Evolutionary conservation across 768 basidiomycete genomes (phyloP).

Genomic region (Clitopilus passeckerianus): DNA sequence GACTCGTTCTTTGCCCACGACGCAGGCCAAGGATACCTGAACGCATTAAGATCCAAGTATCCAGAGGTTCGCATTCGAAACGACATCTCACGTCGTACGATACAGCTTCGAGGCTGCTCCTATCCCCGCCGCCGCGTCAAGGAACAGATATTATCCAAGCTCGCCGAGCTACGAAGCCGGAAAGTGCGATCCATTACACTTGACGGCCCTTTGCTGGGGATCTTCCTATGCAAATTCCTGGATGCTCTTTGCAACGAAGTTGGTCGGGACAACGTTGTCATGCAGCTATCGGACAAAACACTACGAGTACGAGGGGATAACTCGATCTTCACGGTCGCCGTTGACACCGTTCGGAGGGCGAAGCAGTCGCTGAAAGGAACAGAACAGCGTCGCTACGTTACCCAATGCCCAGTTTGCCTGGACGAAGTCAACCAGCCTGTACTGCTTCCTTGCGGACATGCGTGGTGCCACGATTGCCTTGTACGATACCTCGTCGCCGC

Average conservation of each 20-base stretch:
- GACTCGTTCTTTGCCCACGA: conserved; percentile 51
- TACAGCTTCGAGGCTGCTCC: conserved; percentile 54
- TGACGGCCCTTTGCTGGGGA: conserved; percentile 35
- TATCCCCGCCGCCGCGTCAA: conserved; percentile 34
- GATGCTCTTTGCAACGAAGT: conserved; percentile 38
- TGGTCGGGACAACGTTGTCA: conserved; percentile 51
- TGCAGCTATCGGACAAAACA: conserved; percentile 37
- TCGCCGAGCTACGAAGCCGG: conserved; percentile 36
- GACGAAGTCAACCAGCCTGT: conserved; percentile 46
- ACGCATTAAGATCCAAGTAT: conserved; percentile 31
- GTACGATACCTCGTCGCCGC: conserved; percentile 53
- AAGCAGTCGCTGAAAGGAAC: conserved; percentile 17
- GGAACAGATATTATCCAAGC: conserved; percentile 39
- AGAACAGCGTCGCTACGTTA: conserved; percentile 11
- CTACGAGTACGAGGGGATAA: conserved; percentile 58
- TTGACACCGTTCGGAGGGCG: conserved; percentile 31
- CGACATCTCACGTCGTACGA: conserved; percentile 31
- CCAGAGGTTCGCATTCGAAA: conserved; percentile 38
- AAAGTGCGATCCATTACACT: conserved; percentile 41
- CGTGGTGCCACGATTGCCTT: conserved; percentile 64
- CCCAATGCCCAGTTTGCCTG: conserved; percentile 68
- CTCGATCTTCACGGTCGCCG: conserved; percentile 34
- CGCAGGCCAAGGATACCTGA: conserved; percentile 40
- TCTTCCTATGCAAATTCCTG: conserved; percentile 44
- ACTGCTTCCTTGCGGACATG: conserved; percentile 58